These are phyloP conservation scores for Aspergillus tubingensis DNA, from an alignment of 2,329 filamentous ascomycete species.

Conservation along the genomic window DNA sequence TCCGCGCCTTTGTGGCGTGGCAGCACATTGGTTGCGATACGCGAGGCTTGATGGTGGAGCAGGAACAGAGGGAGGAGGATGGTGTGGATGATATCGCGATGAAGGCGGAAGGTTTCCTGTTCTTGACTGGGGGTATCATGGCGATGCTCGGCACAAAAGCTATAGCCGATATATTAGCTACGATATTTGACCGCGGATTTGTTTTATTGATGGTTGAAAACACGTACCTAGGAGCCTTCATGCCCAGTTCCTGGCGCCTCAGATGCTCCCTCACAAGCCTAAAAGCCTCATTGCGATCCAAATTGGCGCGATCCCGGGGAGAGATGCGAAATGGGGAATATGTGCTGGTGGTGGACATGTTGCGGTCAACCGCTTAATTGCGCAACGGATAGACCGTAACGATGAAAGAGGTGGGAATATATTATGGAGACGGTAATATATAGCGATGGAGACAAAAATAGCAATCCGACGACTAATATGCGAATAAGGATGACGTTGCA, in stretches of 20 bases:
- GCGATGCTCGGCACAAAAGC: constrained; percentile 41
- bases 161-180: constrained; percentile 21
- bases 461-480: neutral
- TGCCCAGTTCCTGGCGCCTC: constrained; percentile 38
- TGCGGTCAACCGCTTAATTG: constrained; percentile 2
- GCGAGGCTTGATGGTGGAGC: constrained; percentile 57
- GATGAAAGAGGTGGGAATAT: neutral
- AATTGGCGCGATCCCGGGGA: constrained; percentile 29
- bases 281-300: constrained; percentile 41
- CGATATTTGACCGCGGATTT: neutral
- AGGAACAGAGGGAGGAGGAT: constrained; percentile 60
- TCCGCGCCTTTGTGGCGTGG: constrained; percentile 53
- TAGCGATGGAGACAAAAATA: neutral
- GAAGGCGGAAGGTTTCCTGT: constrained; percentile 47
- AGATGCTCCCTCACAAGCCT: constrained; percentile 36
- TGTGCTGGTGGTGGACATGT: constrained; percentile 20
- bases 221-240: constrained; percentile 34
- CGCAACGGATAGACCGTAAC: neutral
- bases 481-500: constrained; percentile 17
- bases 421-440: neutral
- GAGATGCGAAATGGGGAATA: constrained; percentile 36
- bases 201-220: neutral
- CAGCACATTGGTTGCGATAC: constrained; percentile 53
- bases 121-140: constrained; percentile 33
- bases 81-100: constrained; percentile 62